Conservation (phyloP, 2,329 filamentous ascomycete species). For the Immersiporthe knoxdaviesiana region DNA sequence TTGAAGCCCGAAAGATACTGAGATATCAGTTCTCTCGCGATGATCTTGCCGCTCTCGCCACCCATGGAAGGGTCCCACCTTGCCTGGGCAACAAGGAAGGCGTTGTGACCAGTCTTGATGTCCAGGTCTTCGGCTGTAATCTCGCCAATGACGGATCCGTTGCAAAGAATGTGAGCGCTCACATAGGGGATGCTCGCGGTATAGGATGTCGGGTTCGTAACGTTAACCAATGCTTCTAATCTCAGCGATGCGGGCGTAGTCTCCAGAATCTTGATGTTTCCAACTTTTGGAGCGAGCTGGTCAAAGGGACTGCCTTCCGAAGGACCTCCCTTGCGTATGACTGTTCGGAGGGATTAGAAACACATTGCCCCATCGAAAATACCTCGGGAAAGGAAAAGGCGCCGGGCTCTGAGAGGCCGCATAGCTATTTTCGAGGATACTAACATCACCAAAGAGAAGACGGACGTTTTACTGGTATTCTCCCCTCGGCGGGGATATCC, state of each 20-base stretch:
- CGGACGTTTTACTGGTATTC: conserved; percentile 93
- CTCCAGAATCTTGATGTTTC: conserved; percentile 71
- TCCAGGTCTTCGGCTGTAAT: conserved; percentile 67
- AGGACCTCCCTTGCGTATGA: conserved; percentile 25
- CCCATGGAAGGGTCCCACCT: conserved; percentile 75
- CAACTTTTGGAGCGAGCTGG: conserved; percentile 64
- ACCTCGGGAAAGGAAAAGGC: conserved; percentile 10
- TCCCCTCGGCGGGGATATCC: conserved; percentile 82
- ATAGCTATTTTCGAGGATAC: conserved; percentile 37
- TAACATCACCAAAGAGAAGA: conserved; percentile 58
- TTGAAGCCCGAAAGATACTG: conserved; percentile 89
- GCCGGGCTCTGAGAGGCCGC: conserved; percentile 17
- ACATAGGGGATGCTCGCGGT: conserved; percentile 79
- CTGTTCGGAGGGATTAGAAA: conserved; percentile 1
- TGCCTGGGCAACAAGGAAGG: conserved; percentile 67
- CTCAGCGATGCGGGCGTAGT: conserved; percentile 73
- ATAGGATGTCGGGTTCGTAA: conserved; percentile 90
- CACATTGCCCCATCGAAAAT: conserved; percentile 7
- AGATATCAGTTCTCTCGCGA: conserved; percentile 76
- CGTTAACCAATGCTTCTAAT: conserved; percentile 73
- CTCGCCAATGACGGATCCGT: conserved; percentile 75
- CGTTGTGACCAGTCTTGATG: conserved; percentile 72
- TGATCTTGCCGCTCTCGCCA: conserved; percentile 61
- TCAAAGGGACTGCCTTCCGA: conserved; percentile 45
- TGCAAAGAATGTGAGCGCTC: conserved; percentile 75